A percentile compares a stretch with the other conserved stretches of the same genome.
Conservation (phyloP, 2,329 filamentous ascomycete genomes). For the Beauveria sp. region DNA sequence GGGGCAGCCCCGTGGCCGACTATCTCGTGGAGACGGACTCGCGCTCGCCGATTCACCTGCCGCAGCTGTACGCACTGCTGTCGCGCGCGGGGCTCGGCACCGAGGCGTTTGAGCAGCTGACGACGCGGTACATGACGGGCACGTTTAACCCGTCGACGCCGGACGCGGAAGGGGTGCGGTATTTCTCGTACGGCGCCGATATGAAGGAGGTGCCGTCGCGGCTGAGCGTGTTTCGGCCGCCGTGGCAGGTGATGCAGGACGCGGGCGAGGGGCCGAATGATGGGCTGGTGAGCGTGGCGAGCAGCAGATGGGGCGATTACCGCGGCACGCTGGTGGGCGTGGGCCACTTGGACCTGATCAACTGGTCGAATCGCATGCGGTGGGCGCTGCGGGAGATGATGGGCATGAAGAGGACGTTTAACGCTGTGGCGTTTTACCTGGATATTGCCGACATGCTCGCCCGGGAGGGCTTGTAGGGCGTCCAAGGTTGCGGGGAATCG, state of each 20-base stretch:
- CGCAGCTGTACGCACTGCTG: slow-evolving; percentile 45
- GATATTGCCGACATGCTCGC: slow-evolving; percentile 64
- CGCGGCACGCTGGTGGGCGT: slow-evolving; percentile 55
- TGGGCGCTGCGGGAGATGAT: slow-evolving; percentile 46
- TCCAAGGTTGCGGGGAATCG: not conserved
- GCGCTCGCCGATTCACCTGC: slow-evolving; percentile 41
- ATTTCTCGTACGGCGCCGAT: slow-evolving; percentile 56
- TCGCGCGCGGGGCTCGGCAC: slow-evolving; percentile 47
- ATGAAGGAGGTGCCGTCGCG: slow-evolving; percentile 46
- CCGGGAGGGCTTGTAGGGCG: slow-evolving; percentile 45
- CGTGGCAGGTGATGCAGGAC: slow-evolving; percentile 41
- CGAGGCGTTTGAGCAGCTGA: slow-evolving; percentile 54
- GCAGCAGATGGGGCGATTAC: slow-evolving; percentile 55
- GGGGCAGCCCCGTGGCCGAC: slow-evolving; percentile 49
- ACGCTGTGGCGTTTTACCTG: slow-evolving; percentile 60
- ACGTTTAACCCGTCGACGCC: slow-evolving; percentile 52
- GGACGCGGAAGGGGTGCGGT: slow-evolving; percentile 44
- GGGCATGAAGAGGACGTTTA: slow-evolving; percentile 52
- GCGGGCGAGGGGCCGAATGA: slow-evolving; percentile 52
- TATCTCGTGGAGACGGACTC: slow-evolving; percentile 35
- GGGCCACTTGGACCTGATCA: slow-evolving; percentile 58
- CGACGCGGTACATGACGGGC: slow-evolving; percentile 47
- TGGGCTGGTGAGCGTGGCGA: slow-evolving; percentile 58
- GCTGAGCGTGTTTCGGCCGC: slow-evolving; percentile 54
- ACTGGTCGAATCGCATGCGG: slow-evolving; percentile 56